A percentile compares a stretch with the other conserved stretches of the same genome.
phyloP scores from a whole-genome alignment of 768 basidiomycete genomes.

The Tubosaeta sp. region DNA sequence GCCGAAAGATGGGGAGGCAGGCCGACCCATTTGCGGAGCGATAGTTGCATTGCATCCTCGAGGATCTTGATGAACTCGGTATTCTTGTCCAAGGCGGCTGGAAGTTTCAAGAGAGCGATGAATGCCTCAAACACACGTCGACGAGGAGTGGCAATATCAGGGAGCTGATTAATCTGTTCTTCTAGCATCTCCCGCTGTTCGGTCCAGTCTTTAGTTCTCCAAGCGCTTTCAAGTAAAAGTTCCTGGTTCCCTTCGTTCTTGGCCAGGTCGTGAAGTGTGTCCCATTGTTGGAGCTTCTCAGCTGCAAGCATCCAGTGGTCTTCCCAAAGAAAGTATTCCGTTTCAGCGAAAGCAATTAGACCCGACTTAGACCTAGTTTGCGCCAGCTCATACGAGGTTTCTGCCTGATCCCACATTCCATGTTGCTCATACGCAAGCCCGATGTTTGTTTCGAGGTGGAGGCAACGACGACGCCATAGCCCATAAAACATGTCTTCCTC shows the following conservation, averaged over 20 bases:
- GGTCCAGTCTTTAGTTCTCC: slow-evolving; percentile 92
- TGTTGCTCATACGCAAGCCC: slow-evolving; percentile 91
- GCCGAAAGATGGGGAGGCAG: slow-evolving; percentile 81
- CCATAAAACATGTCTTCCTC: slow-evolving; percentile 99
- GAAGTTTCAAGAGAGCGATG: slow-evolving; percentile 81
- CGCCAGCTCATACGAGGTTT: slow-evolving; percentile 82
- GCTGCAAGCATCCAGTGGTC: slow-evolving; percentile 97
- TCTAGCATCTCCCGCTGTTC: slow-evolving; percentile 75
- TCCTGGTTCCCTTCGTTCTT: slow-evolving; percentile 88
- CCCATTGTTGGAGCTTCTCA: slow-evolving; percentile 98
- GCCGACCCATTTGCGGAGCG: slow-evolving; percentile 92
- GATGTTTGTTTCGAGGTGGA: slow-evolving; percentile 87
- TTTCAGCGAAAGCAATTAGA: slow-evolving; percentile 83
- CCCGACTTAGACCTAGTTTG: slow-evolving; percentile 82
- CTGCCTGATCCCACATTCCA: slow-evolving; percentile 95
- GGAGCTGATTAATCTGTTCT: slow-evolving; percentile 71
- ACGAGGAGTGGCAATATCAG: slow-evolving; percentile 90
- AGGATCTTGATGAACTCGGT: slow-evolving; percentile 82
- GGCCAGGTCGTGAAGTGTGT: slow-evolving; percentile 87
- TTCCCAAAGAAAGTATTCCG: slow-evolving; percentile 97
- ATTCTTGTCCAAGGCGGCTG: slow-evolving; percentile 76
- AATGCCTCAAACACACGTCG: slow-evolving; percentile 97
- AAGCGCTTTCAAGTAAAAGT: slow-evolving; percentile 89
- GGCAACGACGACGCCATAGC: slow-evolving; percentile 84
- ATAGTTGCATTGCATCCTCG: slow-evolving; percentile 95